Evolutionary conservation across 75 land plant species (phyloP), one percentile per base, ranked within the genome.

Genomic region (Larix kaempferi): DNA sequence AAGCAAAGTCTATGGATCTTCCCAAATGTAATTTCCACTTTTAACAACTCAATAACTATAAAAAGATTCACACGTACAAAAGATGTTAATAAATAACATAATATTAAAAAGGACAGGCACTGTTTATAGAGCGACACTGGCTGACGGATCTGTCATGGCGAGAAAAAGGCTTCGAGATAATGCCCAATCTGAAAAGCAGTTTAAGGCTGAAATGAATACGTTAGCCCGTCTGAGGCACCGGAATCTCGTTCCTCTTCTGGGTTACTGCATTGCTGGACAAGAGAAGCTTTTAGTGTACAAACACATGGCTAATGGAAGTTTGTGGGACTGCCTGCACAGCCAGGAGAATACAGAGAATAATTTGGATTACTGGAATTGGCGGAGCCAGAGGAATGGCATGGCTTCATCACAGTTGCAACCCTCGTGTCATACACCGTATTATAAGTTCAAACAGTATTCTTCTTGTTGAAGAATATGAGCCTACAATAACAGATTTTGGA

Each of bases 401-500:
- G 96, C 87, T 98, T 39, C 99, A 98, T 64, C 98, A 98, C 58
- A 93, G 63, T 74, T 98, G 99, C 86, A 98, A 98, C 63, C 99
- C 99, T 3, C 82, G 98, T 15, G 83, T 98, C 67, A 81, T 98
- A 13, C 99, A 98, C 64, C 87, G 98, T 63, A 91, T 90, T 74
- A 90, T 98, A 75, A 98, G 95, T 75, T 88, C 99, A 2, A 84
- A 82, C n/a, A 86, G 96, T 82, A 90, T 98, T 25, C 80, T 93
- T 6, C 74, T 98, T 75, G 96, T 93, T 76, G 91, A 84, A 21
- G 88, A 87, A 52, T 93, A 82, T 77, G 96, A 95, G 74, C 91
- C 99, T 0, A 84, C 82, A 59, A 88, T 98, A 67, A 91, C 99
- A 11, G 98, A 98, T 83, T 98, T 98, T 81, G 98, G 98, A 14